Base-by-base conservation (phyloP, 768 basidiomycete genomes). In the Lactifluus echinatus region DNA sequence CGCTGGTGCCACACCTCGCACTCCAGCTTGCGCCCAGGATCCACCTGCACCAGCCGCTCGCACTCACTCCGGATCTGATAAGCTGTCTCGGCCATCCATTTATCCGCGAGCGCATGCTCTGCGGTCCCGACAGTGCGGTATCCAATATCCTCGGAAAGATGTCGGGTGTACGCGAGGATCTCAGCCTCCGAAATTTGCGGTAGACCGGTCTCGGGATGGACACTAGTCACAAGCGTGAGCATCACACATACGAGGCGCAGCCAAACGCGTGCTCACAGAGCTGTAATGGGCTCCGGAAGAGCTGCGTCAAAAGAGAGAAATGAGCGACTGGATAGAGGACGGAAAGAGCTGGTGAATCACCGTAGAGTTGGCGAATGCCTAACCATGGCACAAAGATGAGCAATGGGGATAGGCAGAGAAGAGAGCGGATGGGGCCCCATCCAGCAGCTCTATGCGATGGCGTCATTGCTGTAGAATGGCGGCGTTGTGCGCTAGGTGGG, bases 1-100 rank as follows among this genome's bases (percentile, higher is more conserved):
- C 85, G 78, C 70, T 96, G 94, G 55, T 85, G 75, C 88, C 90
- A 95, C 0, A 94, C 83, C 66, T 96, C 92, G 65, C 95, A 93
- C 66, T 94, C 77, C n/a, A 95, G 72, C 44, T 84, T 84, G 46
- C 84, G 73, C 4, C 64, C 72, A 0, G 59, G 65, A 21, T 61
- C 59, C 14, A 58, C 65, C 39, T 60, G 65, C 17, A 67, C 57
- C 58, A 81, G 69, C 47, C 71, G 70, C 44, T 86, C 81, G 66
- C 93, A 94, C 50, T 82, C 70, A 31, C 70, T 69, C 65, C 83
- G 74, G 36, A 94, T 68, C 43, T 74, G 74, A 52, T 83, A 72
- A 2, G 86, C 85, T 64, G 85, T 80, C 45, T 79, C 71, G 21
- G 84, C 66, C 78, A 94, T 83, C 84, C 92, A 97, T 24, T 76